phyloP scores from a whole-genome alignment of 768 basidiomycete genomes.

The Candolleomyces aberdarensis region DNA sequence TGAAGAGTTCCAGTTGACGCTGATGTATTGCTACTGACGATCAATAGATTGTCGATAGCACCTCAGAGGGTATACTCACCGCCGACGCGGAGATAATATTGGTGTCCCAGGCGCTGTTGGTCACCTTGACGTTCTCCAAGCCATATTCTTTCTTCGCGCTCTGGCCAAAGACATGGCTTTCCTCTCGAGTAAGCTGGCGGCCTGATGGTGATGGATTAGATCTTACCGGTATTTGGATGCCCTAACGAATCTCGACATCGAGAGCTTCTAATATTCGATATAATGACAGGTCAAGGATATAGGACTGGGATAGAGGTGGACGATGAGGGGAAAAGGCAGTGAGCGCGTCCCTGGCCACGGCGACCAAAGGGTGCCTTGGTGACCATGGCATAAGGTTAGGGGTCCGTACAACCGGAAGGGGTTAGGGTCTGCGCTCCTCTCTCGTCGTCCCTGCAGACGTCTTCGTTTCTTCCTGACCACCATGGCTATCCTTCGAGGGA shows the following conservation, averaged over 20 bases:
- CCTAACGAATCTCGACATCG: constrained; percentile 87
- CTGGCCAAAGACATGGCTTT: constrained; percentile 90
- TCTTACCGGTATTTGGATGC: constrained; percentile 80
- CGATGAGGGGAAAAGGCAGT: not conserved
- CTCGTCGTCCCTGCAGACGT: not conserved
- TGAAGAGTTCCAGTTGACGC: constrained; percentile 91
- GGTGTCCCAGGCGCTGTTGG: constrained; percentile 94
- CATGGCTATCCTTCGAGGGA: constrained; percentile 15
- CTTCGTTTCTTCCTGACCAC: constrained; percentile 6
- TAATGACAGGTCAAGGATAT: constrained; percentile 4
- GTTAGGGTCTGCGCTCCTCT: not conserved
- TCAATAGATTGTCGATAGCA: constrained; percentile 8
- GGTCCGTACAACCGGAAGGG: not conserved
- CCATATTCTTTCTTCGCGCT: constrained; percentile 80
- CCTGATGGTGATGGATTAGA: constrained; percentile 13
- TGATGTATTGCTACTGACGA: constrained; percentile 66
- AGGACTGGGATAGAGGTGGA: not conserved
- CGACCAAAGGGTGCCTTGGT: not conserved
- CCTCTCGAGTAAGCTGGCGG: constrained; percentile 8
- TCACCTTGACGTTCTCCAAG: constrained; percentile 81
- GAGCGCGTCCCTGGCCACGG: not conserved
- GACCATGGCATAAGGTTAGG: constrained; percentile 1
- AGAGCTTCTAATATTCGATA: not conserved
- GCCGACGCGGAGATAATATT: constrained; percentile 85
- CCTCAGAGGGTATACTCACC: constrained; percentile 40